phyloP scores from a whole-genome alignment of 495 filamentous ascomycete genomes.

The Penicillium angulare region DNA sequence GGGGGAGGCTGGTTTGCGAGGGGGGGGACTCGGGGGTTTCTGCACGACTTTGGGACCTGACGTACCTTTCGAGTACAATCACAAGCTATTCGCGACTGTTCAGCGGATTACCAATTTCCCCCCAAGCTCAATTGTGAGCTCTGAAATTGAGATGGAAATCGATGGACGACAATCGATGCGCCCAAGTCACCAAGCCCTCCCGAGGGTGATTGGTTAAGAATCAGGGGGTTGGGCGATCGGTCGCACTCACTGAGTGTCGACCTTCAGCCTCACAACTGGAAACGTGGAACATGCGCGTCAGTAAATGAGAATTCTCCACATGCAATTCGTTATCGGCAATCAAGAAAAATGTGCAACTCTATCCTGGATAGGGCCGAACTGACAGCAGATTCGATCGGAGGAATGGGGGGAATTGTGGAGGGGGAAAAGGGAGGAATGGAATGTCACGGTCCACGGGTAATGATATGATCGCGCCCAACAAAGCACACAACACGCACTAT shows the following conservation, averaged over 20 bases:
- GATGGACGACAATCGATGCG: constrained; percentile 17
- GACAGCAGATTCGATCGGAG: constrained; percentile 62
- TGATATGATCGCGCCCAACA: constrained; percentile 16
- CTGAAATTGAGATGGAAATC: background rate
- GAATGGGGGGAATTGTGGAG: constrained; percentile 22
- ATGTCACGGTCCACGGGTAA: no score
- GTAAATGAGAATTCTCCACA: constrained; percentile 7
- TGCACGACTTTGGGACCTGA: constrained; percentile 8
- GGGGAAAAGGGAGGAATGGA: constrained; percentile 9
- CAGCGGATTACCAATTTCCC: background rate
- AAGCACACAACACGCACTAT: constrained; percentile 1
- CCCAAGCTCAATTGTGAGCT: background rate
- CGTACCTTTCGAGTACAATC: constrained; percentile 23
- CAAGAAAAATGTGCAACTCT: constrained; percentile 19
- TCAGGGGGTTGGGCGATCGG: constrained; percentile 24
- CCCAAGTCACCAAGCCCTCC: constrained; percentile 21
- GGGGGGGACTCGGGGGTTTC: background rate
- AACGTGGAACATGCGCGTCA: constrained; percentile 11
- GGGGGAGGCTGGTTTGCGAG: background rate
- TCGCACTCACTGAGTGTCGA: constrained; percentile 28
- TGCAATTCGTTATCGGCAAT: constrained; percentile 18
- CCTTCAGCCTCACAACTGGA: constrained; percentile 21
- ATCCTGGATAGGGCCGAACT: constrained; percentile 12
- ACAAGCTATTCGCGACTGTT: constrained; percentile 6
- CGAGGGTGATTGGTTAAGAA: constrained; percentile 19